Evolutionary conservation across 2,329 filamentous ascomycete genomes (phyloP), one percentile per base, ranked within the genome.

Genomic region (Fusarium liriodendri): DNA sequence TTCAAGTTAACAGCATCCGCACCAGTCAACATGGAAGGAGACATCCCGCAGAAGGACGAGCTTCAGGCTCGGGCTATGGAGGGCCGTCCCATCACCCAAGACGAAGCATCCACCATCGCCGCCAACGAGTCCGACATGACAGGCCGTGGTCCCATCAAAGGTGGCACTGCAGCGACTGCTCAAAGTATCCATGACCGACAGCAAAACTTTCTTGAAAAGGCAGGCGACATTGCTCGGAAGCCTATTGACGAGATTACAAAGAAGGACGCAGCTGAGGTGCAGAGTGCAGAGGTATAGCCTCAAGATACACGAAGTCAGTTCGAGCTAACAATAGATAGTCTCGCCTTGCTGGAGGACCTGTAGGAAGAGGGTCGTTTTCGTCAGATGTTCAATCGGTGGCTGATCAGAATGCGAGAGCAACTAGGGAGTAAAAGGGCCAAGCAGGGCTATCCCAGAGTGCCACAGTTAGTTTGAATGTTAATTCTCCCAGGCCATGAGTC

Each of bases 81-180:
- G 1, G 71, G 71, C 11, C 71, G 47, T 4, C 71, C 71, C 1
- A 74, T 74, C 40, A 72, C 64, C 1, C 71, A 74, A 35, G 6
- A 37, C 2, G 67, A 74, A 33, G 71, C 71, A 4, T 57, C 67
- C 4, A 47, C 38, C 13, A 61, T 74, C 2, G 67, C 71, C 0
- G 40, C 71, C 9, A 66, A 71, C 50, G 71, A 74, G 2, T 74
- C 71, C 1, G 20, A 58, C 18, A 58, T 74, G n/a, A 74, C 71
- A 5, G 71, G 71, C 0, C 37, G 68, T 2, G 71, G 71, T 5
- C 71, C 71, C 1, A 74, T 74, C 35, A 71, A 68, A 50, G 70
- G 68, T 1, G 64, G 70, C 2, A 50, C 64, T 13, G 70, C 70
- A n/a, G 68, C 64, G 13, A 71, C 68, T 2, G 68, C 70, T 14